Evolutionary conservation across 331 rosid genomes (phyloP), one percentile per base, ranked within the genome.

Genomic region (Spiraea crenata): DNA sequence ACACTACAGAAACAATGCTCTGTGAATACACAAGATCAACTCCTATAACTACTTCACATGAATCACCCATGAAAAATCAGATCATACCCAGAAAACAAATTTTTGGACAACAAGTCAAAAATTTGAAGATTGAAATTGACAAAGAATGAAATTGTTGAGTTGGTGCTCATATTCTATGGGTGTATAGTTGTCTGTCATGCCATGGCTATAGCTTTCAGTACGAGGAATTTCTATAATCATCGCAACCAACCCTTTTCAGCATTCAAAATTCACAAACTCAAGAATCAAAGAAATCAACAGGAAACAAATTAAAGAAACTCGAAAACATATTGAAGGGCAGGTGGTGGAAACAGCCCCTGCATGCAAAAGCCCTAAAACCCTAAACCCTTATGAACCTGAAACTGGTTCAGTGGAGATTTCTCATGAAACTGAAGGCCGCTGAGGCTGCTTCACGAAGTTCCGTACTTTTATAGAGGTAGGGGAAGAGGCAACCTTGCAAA

Each of bases 161-260:
- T 3, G 80, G 20, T 70, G 96, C 96, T 92, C 98, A 92, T 88
- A 90, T 92, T 92, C 98, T 92, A 90, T 90, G 98, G 98, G 98
- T 92, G 98, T 88, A 90, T 60, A 76, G 20, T 92, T 78, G 96
- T 92, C 96, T 92, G 73, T 92, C 98, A 92, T 83, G 96, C 98
- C 75, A 90, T 86, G 84, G 84, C 89, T 9, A 70, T 79, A 74
- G 95, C 96, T 80, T 82, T 92, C 96, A 88, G 98, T 15, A 92
- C 96, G 96, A 90, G 93, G 93, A 92, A 92, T 88, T 90, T 74
- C 85, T 92, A 90, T 86, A 92, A 90, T 90, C 98, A 90, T 72
- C 65, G 90, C 98, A 85, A 73, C 81, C 78, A 51, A 74, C 85
- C 85, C 52, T 15, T n/a, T 2, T 31, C 31, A 25, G 34, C 2